These are phyloP conservation scores for Cadophora luteo-olivacea DNA, from an alignment of 2,329 filamentous ascomycete genomes.

Conservation along the genomic window DNA sequence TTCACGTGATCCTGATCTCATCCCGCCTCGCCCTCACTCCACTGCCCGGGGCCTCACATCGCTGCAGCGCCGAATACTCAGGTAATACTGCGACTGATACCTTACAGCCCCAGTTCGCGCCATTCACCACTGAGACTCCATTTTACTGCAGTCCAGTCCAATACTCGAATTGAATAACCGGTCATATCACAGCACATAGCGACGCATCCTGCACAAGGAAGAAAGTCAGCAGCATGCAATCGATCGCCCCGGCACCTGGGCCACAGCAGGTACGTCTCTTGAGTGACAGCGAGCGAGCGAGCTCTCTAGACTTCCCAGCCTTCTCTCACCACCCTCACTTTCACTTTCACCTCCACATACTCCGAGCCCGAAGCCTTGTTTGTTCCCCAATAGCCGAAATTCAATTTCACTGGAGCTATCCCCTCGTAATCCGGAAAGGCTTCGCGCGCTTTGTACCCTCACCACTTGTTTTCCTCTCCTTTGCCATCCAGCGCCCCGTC, in stretches of 20 bases:
- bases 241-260: constrained; percentile 43
- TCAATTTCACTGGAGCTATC: not conserved
- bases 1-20: not conserved
- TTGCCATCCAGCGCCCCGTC: constrained; percentile 11
- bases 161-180: not conserved
- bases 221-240: constrained; percentile 38
- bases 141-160: not conserved
- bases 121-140: not conserved
- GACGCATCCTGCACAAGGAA: not conserved
- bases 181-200: not conserved
- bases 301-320: constrained; percentile 17
- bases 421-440: constrained; percentile 25
- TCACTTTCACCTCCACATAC: constrained; percentile 13
- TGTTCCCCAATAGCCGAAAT: constrained; percentile 16
- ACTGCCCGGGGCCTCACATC: not conserved
- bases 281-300: not conserved
- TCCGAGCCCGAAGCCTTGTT: constrained; percentile 3
- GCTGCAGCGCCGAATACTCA: not conserved
- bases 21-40: not conserved
- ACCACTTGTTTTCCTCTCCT: constrained; percentile 31
- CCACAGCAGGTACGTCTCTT: constrained; percentile 40
- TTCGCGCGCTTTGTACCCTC: not conserved
- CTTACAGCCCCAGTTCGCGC: not conserved
- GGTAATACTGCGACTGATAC: not conserved
- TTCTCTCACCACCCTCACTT: constrained; percentile 21